Evolutionary conservation across 1,139 yeast genomes (phyloP), one percentile per base, ranked within the genome.

Genomic region (Kurtzmaniella quercitrusa): DNA sequence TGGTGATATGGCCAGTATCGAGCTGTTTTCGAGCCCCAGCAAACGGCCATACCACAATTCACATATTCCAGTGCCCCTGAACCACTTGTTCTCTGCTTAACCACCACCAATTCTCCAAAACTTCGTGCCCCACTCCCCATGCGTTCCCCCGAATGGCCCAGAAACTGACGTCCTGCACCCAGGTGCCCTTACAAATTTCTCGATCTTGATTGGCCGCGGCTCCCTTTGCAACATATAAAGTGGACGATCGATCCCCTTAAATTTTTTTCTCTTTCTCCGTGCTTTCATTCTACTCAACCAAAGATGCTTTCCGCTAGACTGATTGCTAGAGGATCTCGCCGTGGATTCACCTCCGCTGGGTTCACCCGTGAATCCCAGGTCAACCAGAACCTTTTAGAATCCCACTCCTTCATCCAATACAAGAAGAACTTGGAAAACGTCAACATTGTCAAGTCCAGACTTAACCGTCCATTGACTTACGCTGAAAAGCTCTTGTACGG

Each of bases 401-500:
- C 81, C 61, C 82, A 80, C 68, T 86, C 93, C 47, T 90, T 82
- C 77, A 73, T 85, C 58, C 80, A 83, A 62, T 85, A 85, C 75
- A 85, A 85, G 70, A 77, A 83, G 62, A 82, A 85, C 57, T 67
- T 85, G 56, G 96, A 89, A 72, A 89, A 85, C 63, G 84, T 91
- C 56, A 79, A 86, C 58, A 85, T 89, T 59, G 97, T 93, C 62
- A 84, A 85, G 73, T 73, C 79, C 57, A 85, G 97, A 75, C 79
- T 91, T 59, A 80, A 81, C 65, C 86, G 97, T 70, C 98, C 98
- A 42, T 79, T 93, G 66, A 93, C 98, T 51, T 91, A 90, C 67
- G 98, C 98, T 58, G 98, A 93, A 77, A 93, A 93, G 78, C 75
- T 93, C 58, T 79, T 93, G 59, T 93, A 93, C 75, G 95, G 96